Evolutionary conservation across 73 alveolate genomes (phyloP), one percentile per base, ranked within the genome.

Genomic region (Paraurostyla sp.): DNA sequence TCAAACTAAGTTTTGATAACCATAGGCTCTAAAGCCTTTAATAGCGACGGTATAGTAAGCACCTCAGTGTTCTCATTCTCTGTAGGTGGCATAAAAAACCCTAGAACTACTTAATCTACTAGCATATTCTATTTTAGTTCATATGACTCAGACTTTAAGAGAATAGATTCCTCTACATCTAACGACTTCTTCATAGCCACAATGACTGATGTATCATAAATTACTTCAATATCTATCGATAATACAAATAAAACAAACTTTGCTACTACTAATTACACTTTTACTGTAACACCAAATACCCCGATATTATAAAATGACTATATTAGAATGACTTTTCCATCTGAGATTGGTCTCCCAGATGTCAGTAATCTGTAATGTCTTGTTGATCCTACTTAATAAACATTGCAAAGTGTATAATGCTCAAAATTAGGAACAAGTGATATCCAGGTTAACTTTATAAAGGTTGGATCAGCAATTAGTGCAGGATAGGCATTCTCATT

Each of bases 21-120:
- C 3, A 43, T 73, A 3, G 86, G 46, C 27, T 73, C 86, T 23
- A 40, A 36, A 29, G 86, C 71, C 22, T 73, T 73, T 49, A 43
- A 13, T 15, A 46, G 50, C 4, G 58, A 65, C 25, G 86, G 86
- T 3, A 48, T 43, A 25, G 86, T 46, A 6, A 9, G 29, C 0
- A 71, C 62, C 3, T 6, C 71, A 2, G 52, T 48, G 2, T 73
- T 73, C 27, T 13, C 35, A n/a, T 73, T 73, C 29, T 73, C 86
- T 33, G 60, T 87, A 0, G 36, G 68, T 41, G 94, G 94, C 0
- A 15, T 88, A 20, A 52, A 71, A 49, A 88, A 76, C 45, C 94
- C 90, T 56, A 81, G 91, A 58, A 58, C 83, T 0, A 81, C 81
- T 4, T 16, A 3, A 7, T 30, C 78, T 0, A 81, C 91, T 27